These are phyloP conservation scores for Globisporangium nunn DNA, from an alignment of 352 stramenopile genomes.

Conservation along the genomic window DNA sequence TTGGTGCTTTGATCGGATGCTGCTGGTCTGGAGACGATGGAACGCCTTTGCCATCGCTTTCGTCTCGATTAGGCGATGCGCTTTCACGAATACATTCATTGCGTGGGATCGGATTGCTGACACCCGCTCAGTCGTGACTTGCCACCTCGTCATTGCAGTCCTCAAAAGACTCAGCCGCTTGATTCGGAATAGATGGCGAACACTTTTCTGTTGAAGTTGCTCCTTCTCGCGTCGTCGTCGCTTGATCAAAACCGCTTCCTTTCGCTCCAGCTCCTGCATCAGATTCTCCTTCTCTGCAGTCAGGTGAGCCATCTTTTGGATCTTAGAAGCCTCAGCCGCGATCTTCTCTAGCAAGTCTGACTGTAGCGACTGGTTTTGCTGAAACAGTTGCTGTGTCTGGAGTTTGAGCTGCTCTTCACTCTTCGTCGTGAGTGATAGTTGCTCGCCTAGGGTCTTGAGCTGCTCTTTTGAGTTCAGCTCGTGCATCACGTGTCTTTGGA, in stretches of 20 bases:
- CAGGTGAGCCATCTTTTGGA: slow-evolving; percentile 60
- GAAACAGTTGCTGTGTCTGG: slow-evolving; percentile 59
- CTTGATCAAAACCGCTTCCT: slow-evolving; percentile 28
- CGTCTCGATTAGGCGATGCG: slow-evolving; percentile 3
- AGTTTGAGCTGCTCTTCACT: slow-evolving; percentile 67
- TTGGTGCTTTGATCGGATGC: background rate
- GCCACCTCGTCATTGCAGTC: slow-evolving; percentile 6
- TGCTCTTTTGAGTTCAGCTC: slow-evolving; percentile 43
- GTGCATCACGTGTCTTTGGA: slow-evolving; percentile 53
- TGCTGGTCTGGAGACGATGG: background rate
- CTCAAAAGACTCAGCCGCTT: slow-evolving; percentile 23
- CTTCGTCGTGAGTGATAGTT: slow-evolving; percentile 41
- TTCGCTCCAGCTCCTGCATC: slow-evolving; percentile 40
- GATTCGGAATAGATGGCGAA: slow-evolving; percentile 26
- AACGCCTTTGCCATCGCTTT: slow-evolving; percentile 11
- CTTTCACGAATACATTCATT: background rate
- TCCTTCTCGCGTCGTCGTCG: slow-evolving; percentile 18
- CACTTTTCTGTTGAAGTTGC: slow-evolving; percentile 18
- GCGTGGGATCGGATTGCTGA: background rate
- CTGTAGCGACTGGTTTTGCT: slow-evolving; percentile 62
- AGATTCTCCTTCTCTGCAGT: slow-evolving; percentile 53
- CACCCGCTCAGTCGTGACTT: slow-evolving; percentile 3
- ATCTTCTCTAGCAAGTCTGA: slow-evolving; percentile 66
- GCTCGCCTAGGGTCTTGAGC: slow-evolving; percentile 44
- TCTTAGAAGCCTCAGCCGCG: slow-evolving; percentile 48